Base-by-base conservation (phyloP, 78 protist genomes). In the Dictyostelium citrinum region DNA sequence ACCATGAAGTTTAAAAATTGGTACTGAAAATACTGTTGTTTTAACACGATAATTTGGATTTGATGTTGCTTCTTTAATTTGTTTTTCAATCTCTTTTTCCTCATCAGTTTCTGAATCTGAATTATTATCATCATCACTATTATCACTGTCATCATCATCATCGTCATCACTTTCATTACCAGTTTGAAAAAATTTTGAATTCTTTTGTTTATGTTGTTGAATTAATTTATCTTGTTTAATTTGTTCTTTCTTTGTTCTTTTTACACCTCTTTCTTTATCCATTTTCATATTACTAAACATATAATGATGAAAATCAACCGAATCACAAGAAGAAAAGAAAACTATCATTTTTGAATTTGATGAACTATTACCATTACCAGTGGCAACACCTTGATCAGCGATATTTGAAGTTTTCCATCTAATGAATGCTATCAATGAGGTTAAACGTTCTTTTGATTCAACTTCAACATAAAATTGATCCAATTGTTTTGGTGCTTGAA, bases 291-390 rank as follows among this genome's bases (percentile, higher is more conserved):
- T 97, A 81, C 97, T 91, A 90, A 99, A 95, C 33, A 98, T 97
- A 88, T 97, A 98, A 43, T 95, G 70, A 90, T 98, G 98, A 96
- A 90, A 98, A 79, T 97, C 97, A 45, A 97, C 99, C 5, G 97
- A 83, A 71, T 90, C 90, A 41, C 95, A 75, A 31, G 93, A 79
- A 1, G 97, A 91, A 75, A 97, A 94, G 95, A 97, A 97, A 37
- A 97, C 93, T 12, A 97, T 96, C 71, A 96, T 81, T 81, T 97
- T 95, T 79, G 90, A 67, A 6, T 16, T n/a, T 14, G 67, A 20
- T 2, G 39, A 16, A 70, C 20, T 70, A 33, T 33, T 33, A 58
- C 67, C 67, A 58, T 5, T 27, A n/a, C 17, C 31, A 60, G 10
- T 5, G 11, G 22, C 3, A 49, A 0, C 58, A 20, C 22, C 46